Percentiles rank a stretch among this genome's conserved stretches.
These are phyloP conservation scores for Rhododendron ferrugineum DNA, from an alignment of 148 eudicot genomes.

Conservation along the genomic window DNA sequence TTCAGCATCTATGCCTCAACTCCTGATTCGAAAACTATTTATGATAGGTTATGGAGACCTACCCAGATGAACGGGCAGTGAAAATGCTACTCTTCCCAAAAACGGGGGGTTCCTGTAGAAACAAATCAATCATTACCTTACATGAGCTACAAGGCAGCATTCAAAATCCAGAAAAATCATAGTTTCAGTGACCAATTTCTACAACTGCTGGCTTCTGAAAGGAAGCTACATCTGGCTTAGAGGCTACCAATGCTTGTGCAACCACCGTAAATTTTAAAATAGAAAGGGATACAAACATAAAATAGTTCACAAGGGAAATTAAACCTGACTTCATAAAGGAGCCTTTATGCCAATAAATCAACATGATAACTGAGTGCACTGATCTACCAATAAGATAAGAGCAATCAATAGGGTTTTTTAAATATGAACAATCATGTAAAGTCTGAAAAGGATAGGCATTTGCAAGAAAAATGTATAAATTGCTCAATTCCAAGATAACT, in stretches of 20 bases:
- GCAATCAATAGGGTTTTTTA: not conserved
- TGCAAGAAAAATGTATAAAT: not conserved
- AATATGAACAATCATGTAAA: not conserved
- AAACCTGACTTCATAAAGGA: not conserved
- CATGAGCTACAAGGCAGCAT: not conserved
- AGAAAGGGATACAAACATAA: not conserved
- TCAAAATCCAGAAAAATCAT: not conserved
- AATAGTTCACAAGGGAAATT: not conserved
- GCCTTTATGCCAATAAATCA: not conserved
- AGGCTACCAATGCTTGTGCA: not conserved
- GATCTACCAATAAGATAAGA: not conserved
- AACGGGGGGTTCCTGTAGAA: slow-evolving; percentile 65
- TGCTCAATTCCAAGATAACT: not conserved
- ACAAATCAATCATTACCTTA: slow-evolving; percentile 4
- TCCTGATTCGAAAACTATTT: not conserved
- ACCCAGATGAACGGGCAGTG: slow-evolving; percentile 65
- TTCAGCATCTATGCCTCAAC: not conserved
- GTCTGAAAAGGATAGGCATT: not conserved
- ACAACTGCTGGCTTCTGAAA: slow-evolving; percentile 1
- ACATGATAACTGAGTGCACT: not conserved
- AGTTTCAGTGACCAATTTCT: not conserved
- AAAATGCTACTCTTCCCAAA: slow-evolving; percentile 69
- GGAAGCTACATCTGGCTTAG: not conserved
- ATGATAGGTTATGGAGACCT: slow-evolving; percentile 10
- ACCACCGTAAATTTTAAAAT: not conserved